Evolutionary conservation across 352 stramenopile species (phyloP).

Genomic region (Globisporangium nunn): DNA sequence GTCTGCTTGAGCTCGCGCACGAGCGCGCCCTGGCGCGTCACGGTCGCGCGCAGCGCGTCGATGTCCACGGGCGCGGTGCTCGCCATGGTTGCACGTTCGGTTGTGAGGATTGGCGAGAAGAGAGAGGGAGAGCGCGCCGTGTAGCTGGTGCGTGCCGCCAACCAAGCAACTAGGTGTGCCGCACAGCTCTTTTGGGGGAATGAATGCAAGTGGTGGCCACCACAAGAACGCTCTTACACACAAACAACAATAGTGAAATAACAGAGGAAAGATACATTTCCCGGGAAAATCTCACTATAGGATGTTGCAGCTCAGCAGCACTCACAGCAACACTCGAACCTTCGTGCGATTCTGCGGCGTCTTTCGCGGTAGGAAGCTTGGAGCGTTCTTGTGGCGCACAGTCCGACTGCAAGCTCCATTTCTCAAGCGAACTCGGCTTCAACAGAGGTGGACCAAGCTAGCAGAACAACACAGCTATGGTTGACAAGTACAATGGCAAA

Average conservation of each 20-base stretch:
- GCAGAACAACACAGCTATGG: no score
- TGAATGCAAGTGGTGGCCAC: not conserved
- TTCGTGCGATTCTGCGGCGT: no score
- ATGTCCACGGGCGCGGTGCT: constrained; percentile 69
- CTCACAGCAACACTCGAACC: no score
- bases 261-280: not conserved
- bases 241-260: not conserved
- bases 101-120: not conserved
- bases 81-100: constrained; percentile 6
- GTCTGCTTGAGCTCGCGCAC: constrained; percentile 98
- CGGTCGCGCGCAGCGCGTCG: constrained; percentile 89
- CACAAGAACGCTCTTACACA: not conserved
- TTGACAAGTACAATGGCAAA: no score
- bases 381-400: no score
- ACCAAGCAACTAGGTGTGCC: no score
- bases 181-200: not conserved
- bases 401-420: no score
- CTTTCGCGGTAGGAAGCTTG: no score
- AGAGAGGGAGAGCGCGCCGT: not conserved
- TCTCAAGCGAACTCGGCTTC: no score
- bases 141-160: no score
- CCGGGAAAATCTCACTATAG: not conserved
- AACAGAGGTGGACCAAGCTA: no score
- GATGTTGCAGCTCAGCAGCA: no score
- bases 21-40: constrained; percentile 92